Evolutionary conservation across 805 yeast genomes (phyloP).

Genomic region (Peterozyma toletana): DNA sequence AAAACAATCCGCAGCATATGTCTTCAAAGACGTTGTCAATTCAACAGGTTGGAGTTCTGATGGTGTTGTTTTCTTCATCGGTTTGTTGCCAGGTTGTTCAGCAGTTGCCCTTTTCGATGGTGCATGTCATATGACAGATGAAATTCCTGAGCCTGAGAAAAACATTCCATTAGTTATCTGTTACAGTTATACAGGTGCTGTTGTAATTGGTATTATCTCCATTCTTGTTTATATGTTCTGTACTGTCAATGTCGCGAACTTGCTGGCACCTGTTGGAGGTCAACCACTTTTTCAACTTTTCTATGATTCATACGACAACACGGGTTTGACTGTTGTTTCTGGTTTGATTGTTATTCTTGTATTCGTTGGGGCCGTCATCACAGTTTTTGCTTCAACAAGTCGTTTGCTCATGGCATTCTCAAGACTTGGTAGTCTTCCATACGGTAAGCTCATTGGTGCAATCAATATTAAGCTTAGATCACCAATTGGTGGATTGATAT

Average conservation of each 20-base stretch:
- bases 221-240: constrained; percentile 17
- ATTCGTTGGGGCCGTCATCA: constrained; percentile 13
- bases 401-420: constrained; percentile 17
- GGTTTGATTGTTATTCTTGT: too few species aligned
- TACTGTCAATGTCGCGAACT: too few species aligned
- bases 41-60: constrained; percentile 17
- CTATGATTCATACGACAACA: too few species aligned
- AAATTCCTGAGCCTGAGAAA: constrained; percentile 15
- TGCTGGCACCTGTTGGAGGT: too few species aligned
- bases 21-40: constrained; percentile 13
- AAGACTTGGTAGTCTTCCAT: constrained; percentile 14
- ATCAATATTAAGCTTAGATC: constrained; percentile 10
- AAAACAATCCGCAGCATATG: constrained; percentile 12
- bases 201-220: constrained; percentile 14
- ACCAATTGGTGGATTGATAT: constrained; percentile 13
- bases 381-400: constrained; percentile 14
- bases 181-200: constrained; percentile 15
- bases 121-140: constrained; percentile 18
- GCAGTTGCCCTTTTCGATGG: constrained; percentile 18
- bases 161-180: constrained; percentile 18
- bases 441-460: constrained; percentile 12
- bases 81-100: constrained; percentile 17
- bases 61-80: constrained; percentile 16
- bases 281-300: too few species aligned
- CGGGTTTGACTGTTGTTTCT: too few species aligned